These are phyloP conservation scores for Balakata baccata DNA, from an alignment of 345 rosid genomes.

Conservation along the genomic window DNA sequence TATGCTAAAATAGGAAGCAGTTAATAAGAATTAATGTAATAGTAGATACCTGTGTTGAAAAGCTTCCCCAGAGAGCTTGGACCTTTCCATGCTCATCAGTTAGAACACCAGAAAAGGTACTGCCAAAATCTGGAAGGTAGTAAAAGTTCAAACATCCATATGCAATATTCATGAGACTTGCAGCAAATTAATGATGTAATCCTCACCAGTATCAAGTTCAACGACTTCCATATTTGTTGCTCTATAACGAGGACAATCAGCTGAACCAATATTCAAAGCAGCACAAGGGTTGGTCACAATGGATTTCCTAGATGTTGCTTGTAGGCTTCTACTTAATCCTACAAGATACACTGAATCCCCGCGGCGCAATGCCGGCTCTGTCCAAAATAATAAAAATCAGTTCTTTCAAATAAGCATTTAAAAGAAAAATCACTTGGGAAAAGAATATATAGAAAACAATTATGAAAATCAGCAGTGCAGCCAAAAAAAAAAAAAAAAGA, in stretches of 20 bases:
- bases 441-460: not conserved
- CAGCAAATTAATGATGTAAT: not conserved
- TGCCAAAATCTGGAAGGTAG: conserved; percentile 73
- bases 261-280: conserved; percentile 78
- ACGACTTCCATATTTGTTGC: conserved; percentile 96
- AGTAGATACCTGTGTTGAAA: conserved; percentile 80
- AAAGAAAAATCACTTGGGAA: not conserved
- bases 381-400: conserved; percentile 20
- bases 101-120: conserved; percentile 89
- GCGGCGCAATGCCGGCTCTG: conserved; percentile 81
- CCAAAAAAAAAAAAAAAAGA: not conserved
- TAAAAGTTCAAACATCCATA: not conserved
- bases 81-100: conserved; percentile 87
- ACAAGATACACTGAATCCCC: conserved; percentile 92
- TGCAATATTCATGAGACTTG: not conserved
- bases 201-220: conserved; percentile 87
- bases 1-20: conserved; percentile 8
- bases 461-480: not conserved
- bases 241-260: conserved; percentile 88
- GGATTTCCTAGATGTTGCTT: conserved; percentile 89
- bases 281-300: conserved; percentile 86
- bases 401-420: conserved; percentile 5
- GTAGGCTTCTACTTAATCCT: conserved; percentile 83
- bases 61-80: conserved; percentile 94
- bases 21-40: conserved; percentile 12